phyloP scores from a whole-genome alignment of 495 filamentous ascomycete genomes.

The Penicillium subrubescens region DNA sequence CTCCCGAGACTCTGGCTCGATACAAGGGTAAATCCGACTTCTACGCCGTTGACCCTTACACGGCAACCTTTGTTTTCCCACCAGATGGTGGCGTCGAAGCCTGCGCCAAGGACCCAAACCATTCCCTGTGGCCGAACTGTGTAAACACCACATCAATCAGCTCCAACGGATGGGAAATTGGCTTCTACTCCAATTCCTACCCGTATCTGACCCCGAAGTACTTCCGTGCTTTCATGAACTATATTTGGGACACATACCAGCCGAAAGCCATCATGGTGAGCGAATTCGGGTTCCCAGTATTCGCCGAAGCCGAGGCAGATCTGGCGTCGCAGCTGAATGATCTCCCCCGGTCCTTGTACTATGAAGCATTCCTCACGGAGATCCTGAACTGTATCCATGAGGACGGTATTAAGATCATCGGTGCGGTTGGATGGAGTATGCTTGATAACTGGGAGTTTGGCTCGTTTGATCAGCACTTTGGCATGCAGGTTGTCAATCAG shows the following conservation, averaged over 20 bases:
- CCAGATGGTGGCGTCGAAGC: background rate
- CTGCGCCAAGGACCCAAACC: background rate
- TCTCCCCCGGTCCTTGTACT: constrained; percentile 4
- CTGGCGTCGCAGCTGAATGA: background rate
- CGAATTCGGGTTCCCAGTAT: background rate
- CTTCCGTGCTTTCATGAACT: background rate
- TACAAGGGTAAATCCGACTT: background rate
- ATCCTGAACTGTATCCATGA: constrained; percentile 6
- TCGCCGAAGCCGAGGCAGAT: background rate
- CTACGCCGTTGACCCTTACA: background rate
- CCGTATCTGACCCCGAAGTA: background rate
- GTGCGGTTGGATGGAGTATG: constrained; percentile 2
- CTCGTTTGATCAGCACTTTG: constrained; percentile 1
- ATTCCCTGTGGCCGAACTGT: background rate
- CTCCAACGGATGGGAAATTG: background rate
- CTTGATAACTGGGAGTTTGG: constrained; percentile 1
- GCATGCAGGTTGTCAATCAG: constrained; percentile 1
- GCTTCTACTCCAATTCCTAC: background rate
- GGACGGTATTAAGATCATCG: constrained; percentile 5
- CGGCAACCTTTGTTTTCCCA: background rate
- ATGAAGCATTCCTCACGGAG: constrained; percentile 1
- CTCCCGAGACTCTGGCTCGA: background rate
- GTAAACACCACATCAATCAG: background rate
- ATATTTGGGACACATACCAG: background rate
- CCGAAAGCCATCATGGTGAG: background rate